Base-by-base conservation (phyloP, 2,329 filamentous ascomycete species). In the Botrytis aclada region DNA sequence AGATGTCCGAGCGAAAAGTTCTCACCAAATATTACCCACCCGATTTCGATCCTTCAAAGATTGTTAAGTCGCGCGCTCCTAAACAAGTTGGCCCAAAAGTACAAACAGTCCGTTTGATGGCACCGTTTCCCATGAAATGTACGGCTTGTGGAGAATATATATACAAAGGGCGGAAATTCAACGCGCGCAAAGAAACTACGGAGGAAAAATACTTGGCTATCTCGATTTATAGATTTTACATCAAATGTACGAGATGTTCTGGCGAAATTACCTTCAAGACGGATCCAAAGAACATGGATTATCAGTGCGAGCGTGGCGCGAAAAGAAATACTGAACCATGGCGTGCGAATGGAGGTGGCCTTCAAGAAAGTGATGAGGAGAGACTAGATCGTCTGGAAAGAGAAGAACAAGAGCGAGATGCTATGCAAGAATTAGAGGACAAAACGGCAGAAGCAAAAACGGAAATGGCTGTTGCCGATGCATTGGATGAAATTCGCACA, bases 391-490 rank as follows among this genome's bases (percentile, higher is more conserved):
- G 96, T 39, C 83, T 98, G 8, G 94, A 98, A 83, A 83, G 86
- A 58, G 93, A 97, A 80, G 92, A 92, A 77, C 88, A 91, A 73
- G 94, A 97, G 82, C 87, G 90, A 76, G 95, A 98, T 82, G 93
- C 94, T 34, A 99, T 99, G 97, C 92, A 92, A 73, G 95, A 98
- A 81, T 84, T 99, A 64, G 96, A 99, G 84, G 91, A 92, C 75
- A 98, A 98, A 84, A 97, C 95, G 72, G 84, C 92, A 34, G 96
- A 99, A 81, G 95, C 95, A 1, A 95, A 96, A 84, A 88, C 92
- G 58, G 96, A 99, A 83, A 99, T 99, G 95, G 93, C 93, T 29
- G 93, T 98, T 62, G 96, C 96, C 2, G 96, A 99, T 84, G 95
- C 95, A 12, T 84, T 99, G 72, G 96, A 99, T 82, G 95, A 98